Evolutionary conservation across 2,329 filamentous ascomycete species (phyloP), one percentile per base, ranked within the genome.

Genomic region (Fusarium mangiferae): DNA sequence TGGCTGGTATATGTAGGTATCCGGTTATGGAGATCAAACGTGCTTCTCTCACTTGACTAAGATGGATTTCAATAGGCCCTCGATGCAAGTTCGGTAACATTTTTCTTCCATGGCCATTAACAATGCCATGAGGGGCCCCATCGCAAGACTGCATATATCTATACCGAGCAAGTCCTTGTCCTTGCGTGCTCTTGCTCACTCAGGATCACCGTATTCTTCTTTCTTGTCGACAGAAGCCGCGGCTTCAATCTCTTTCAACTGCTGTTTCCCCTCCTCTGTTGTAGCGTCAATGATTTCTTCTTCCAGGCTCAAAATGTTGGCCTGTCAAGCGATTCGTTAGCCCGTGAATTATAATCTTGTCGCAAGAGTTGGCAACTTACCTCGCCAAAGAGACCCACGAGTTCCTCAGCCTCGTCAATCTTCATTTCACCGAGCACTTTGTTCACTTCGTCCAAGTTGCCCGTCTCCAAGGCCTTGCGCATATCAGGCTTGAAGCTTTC

Each of bases 271-370:
- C 81, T 96, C 92, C 80, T 95, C 92, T 6, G 96, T 97, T 51
- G 95, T 99, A 3, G 95, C 94, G 84, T 99, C 96, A 76, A 99
- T 97, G 58, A 99, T 94, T 56, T 97, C 92, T 80, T 98, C 92
- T 81, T 98, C 95, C 57, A 99, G 82, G 81, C 94, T 98, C 75
- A 99, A 84, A 86, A 98, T 96, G 42, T 94, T 94, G 22, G 94
- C 94, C 84, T 92, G 72, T 59, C 39, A 61, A 44, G 20, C 58
- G 35, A 41, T 48, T n/a, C 35, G 68, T 80, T 76, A 80, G 79
- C 62, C 28, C 51, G 46, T 55, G 18, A 28, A 38, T 20, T 10
- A 24, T 35, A 55, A 45, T 28, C 22, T 68, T 42, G 26, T 38
- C 48, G 45, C 36, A 20, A 42, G 62, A 42, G 39, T 45, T 41